Evolutionary conservation across 805 yeast species (phyloP), one percentile per base, ranked within the genome.

Genomic region (Suhomyces xylopsoci): DNA sequence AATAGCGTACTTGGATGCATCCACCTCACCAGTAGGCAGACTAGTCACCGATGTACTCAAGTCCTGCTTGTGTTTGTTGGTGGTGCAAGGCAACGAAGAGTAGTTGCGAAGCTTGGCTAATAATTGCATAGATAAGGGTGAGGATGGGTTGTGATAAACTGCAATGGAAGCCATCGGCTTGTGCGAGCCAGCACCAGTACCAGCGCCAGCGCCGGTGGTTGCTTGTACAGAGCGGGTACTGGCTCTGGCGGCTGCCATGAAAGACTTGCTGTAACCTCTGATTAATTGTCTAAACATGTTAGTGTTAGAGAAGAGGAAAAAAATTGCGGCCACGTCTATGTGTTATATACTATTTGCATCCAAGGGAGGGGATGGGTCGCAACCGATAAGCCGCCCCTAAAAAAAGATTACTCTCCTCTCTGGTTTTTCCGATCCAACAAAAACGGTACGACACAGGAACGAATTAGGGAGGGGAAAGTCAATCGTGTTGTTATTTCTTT

Each of bases 111-210:
- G 57, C 46, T 59, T 61, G 25, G 57, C 58, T 47, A 67, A 66
- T 48, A 70, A 57, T 47, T 68, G 68, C 44, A 54, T 57, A 9
- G 71, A 67, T 12, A 59, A 53, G 45, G 57, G 55, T 26, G 67
- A 62, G 44, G 62, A 53, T 24, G 73, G 48, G 57, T 68, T 64
- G 62, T 70, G 74, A 60, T 68, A 70, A 48, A 69, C 53, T 12
- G 70, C 48, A 47, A 67, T 60, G 19, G 67, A 58, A 12, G 54
- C 30, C 46, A 8, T 50, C 38, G 45, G 53, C 47, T 42, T 30
- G 5, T 19, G 19, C 7, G 51, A 25, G 25, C 40, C 48, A 6
- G 51, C 32, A 19, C 41, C 36, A n/a, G 36, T n/a, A 17, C 40
- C 48, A 3, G 51, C 32, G 28, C 41, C 36, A 9, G 36, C 36